Evolutionary conservation across 1,139 yeast genomes (phyloP).

Genomic region (Geotrichum carabidarum): DNA sequence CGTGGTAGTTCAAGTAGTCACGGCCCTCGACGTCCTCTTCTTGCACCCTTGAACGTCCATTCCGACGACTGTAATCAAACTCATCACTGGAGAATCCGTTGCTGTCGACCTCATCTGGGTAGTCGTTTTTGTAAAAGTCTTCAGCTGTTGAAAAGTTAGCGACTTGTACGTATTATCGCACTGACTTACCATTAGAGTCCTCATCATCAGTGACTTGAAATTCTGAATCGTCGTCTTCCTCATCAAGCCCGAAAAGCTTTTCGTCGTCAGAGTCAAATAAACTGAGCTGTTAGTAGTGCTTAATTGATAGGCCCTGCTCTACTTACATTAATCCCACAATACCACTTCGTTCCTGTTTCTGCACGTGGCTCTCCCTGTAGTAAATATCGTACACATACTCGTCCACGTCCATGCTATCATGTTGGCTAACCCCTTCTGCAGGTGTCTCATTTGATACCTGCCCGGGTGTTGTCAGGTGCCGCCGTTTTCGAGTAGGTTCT

Average conservation of each 20-base stretch:
- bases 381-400: constrained; percentile 92
- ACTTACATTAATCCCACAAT: constrained; percentile 40
- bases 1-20: constrained; percentile 10
- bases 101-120: constrained; percentile 56
- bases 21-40: constrained; percentile 7
- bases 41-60: not conserved
- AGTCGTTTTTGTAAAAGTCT: constrained; percentile 85
- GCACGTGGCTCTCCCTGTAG: constrained; percentile 44
- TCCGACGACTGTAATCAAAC: not conserved
- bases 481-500: constrained; percentile 11
- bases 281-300: constrained; percentile 22
- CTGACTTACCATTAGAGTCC: constrained; percentile 58
- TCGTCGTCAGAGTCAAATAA: constrained; percentile 53
- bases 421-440: not conserved
- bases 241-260: constrained; percentile 40
- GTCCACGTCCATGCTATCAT: constrained; percentile 39
- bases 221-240: constrained; percentile 40
- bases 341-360: constrained; percentile 14
- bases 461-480: constrained; percentile 5
- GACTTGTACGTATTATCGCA: not conserved
- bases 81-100: constrained; percentile 4
- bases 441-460: constrained; percentile 25
- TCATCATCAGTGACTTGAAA: constrained; percentile 55
- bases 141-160: constrained; percentile 45
- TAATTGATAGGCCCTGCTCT: not conserved